These are phyloP conservation scores for Pseudonitzschia multiseries DNA, from an alignment of 108 stramenopile species.

Conservation along the genomic window DNA sequence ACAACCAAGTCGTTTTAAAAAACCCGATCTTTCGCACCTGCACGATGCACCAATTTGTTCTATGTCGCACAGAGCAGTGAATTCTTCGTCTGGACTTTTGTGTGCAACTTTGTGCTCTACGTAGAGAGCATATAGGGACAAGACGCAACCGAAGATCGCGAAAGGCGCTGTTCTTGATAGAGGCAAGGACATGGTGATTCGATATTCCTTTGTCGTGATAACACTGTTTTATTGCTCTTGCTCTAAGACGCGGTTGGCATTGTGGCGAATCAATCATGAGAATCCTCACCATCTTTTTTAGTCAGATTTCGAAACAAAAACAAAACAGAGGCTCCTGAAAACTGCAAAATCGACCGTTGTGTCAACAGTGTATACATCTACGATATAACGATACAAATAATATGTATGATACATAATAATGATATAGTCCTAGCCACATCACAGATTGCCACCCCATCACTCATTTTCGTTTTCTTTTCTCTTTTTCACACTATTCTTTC, in stretches of 20 bases:
- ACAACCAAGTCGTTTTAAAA: not conserved
- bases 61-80: constrained; percentile 78
- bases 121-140: constrained; percentile 73
- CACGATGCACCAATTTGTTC: constrained; percentile 78
- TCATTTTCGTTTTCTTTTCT: constrained; percentile 2
- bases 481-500: not conserved
- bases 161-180: constrained; percentile 19
- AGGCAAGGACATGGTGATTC: constrained; percentile 6
- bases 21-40: constrained; percentile 51
- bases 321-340: not conserved
- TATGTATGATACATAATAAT: not conserved
- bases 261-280: not conserved
- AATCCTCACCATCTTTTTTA: not conserved
- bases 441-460: constrained; percentile 2
- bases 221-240: not conserved
- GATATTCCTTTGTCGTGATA: not conserved
- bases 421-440: constrained; percentile 2
- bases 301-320: not conserved
- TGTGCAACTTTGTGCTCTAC: constrained; percentile 72
- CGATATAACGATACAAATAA: not conserved
- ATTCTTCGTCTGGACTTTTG: constrained; percentile 53
- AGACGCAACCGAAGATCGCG: constrained; percentile 50
- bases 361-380: not conserved
- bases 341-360: not conserved
- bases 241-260: not conserved